phyloP scores from a whole-genome alignment of 2,329 filamentous ascomycete genomes.

The Penicillium hordei region DNA sequence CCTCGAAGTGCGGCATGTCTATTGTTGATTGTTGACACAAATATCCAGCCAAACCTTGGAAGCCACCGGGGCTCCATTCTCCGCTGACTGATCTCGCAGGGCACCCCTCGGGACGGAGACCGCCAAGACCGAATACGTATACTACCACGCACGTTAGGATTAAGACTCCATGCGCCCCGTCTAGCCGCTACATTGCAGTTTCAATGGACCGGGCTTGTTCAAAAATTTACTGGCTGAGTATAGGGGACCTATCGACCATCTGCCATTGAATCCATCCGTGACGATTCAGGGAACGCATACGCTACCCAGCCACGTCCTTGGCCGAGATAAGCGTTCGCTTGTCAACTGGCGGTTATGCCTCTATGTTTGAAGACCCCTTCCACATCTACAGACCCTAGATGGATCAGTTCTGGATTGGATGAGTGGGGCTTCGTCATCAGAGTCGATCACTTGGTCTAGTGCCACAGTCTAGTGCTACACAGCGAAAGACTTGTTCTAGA shows the following conservation, averaged over 20 bases:
- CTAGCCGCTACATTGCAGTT: not conserved
- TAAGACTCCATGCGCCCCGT: not conserved
- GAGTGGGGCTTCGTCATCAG: slow-evolving; percentile 11
- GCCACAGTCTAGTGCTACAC: not conserved
- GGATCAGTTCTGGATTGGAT: not conserved
- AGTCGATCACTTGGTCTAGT: slow-evolving; percentile 8
- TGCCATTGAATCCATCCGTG: not conserved
- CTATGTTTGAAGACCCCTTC: not conserved
- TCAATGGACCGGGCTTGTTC: not conserved
- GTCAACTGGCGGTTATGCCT: not conserved
- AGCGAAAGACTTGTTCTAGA: not conserved
- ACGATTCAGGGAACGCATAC: not conserved
- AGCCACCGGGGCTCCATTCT: not conserved
- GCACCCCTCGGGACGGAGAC: not conserved
- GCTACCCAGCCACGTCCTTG: not conserved
- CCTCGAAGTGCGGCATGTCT: not conserved
- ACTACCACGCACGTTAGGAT: not conserved
- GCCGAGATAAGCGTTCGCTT: not conserved
- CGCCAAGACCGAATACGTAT: slow-evolving; percentile 7
- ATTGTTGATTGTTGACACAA: not conserved
- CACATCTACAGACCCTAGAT: not conserved
- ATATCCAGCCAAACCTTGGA: not conserved
- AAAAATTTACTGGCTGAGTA: not conserved
- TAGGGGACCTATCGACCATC: not conserved
- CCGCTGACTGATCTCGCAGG: slow-evolving; percentile 3